phyloP scores from a whole-genome alignment of 2,329 filamentous ascomycete genomes.

The Talaromyces marneffei region DNA sequence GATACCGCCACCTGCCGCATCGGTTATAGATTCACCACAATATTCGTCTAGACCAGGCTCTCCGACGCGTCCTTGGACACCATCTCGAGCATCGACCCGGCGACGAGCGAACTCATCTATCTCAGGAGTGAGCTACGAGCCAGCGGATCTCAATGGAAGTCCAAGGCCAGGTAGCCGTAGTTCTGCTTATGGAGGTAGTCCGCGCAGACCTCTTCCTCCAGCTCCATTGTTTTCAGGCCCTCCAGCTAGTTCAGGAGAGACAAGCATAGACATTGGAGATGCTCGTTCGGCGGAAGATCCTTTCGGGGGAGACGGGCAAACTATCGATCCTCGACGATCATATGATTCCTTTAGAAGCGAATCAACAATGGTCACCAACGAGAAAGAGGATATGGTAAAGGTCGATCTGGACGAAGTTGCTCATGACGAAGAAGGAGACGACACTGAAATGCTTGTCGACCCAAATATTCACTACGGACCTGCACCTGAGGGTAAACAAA shows the following conservation, averaged over 20 bases:
- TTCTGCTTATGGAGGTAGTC: slow-evolving; percentile 80
- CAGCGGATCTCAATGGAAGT: slow-evolving; percentile 79
- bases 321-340: slow-evolving; percentile 50
- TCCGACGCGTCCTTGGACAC: slow-evolving; percentile 50
- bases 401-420: slow-evolving; percentile 40
- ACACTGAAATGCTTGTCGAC: slow-evolving; percentile 61
- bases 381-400: slow-evolving; percentile 40
- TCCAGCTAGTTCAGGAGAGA: slow-evolving; percentile 36
- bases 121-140: slow-evolving; percentile 70
- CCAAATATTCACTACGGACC: slow-evolving; percentile 69
- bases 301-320: slow-evolving; percentile 52
- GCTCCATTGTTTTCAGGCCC: slow-evolving; percentile 72
- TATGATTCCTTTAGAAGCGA: slow-evolving; percentile 60
- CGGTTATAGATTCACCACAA: slow-evolving; percentile 29
- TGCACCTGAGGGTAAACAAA: slow-evolving; percentile 79
- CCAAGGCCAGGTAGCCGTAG: slow-evolving; percentile 87
- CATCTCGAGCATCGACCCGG: slow-evolving; percentile 55
- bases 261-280: slow-evolving; percentile 48
- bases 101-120: slow-evolving; percentile 25
- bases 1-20: slow-evolving; percentile 36
- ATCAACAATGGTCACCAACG: slow-evolving; percentile 53
- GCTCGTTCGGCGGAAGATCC: slow-evolving; percentile 68
- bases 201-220: slow-evolving; percentile 77
- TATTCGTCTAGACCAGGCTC: slow-evolving; percentile 37
- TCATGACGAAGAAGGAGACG: slow-evolving; percentile 32